phyloP scores from a whole-genome alignment of 371 early-diverging fungal species.

The Lichtheimia corymbifera region DNA sequence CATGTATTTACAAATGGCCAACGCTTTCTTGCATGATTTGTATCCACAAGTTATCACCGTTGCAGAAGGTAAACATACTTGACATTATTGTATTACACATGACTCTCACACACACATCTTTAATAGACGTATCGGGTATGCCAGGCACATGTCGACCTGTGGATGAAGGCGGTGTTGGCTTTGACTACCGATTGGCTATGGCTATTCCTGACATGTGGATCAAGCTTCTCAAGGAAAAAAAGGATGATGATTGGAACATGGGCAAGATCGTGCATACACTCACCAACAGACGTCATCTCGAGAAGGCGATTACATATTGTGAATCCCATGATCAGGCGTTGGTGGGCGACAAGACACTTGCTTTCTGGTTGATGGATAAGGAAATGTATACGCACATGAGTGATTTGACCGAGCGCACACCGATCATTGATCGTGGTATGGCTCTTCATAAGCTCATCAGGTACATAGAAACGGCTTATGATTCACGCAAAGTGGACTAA shows the following conservation, averaged over 20 bases:
- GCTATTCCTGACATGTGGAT: slow-evolving; percentile 99
- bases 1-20: slow-evolving; percentile 89
- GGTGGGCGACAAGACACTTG: slow-evolving; percentile 96
- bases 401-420: slow-evolving; percentile 75
- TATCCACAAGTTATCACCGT: slow-evolving; percentile 85
- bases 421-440: slow-evolving; percentile 92
- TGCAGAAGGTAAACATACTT: slow-evolving; percentile 74
- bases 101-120: not conserved
- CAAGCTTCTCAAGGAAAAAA: slow-evolving; percentile 87
- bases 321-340: slow-evolving; percentile 97
- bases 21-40: slow-evolving; percentile 79
- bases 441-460: slow-evolving; percentile 96
- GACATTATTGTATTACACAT: not conserved
- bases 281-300: slow-evolving; percentile 83
- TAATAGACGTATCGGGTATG: slow-evolving; percentile 94
- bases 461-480: slow-evolving; percentile 16
- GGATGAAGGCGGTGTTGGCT: slow-evolving; percentile 92
- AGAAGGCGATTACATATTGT: slow-evolving; percentile 87
- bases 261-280: slow-evolving; percentile 83
- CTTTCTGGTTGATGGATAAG: slow-evolving; percentile 98
- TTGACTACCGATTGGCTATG: slow-evolving; percentile 97
- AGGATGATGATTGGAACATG: slow-evolving; percentile 96
- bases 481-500: not conserved
- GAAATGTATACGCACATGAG: slow-evolving; percentile 98
- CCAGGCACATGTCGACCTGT: slow-evolving; percentile 93